A percentile compares a stretch with the other conserved stretches of the same genome.
Conservation (phyloP, 2,329 filamentous ascomycete species). For the Fusarium keratoplasticum region DNA sequence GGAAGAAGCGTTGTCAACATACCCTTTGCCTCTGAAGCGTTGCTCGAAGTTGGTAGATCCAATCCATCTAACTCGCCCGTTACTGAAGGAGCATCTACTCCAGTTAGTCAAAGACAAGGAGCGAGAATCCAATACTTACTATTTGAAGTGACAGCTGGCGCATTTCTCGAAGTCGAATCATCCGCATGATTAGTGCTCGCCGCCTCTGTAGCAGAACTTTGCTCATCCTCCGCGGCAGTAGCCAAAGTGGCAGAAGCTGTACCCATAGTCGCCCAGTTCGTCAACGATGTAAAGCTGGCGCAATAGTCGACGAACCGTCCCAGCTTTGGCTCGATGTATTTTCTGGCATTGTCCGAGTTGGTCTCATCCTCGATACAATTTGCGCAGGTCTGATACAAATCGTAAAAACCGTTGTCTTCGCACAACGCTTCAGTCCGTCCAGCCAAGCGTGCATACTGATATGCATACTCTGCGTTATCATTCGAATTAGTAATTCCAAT, state of each 20-base stretch:
- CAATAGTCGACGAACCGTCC: not conserved
- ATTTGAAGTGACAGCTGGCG: not conserved
- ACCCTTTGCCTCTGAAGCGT: not conserved
- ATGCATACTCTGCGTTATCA: not conserved
- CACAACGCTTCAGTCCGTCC: not conserved
- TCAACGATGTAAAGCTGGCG: not conserved
- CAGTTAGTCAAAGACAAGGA: not conserved
- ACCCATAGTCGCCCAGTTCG: not conserved
- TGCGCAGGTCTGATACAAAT: not conserved
- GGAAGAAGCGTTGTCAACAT: not conserved
- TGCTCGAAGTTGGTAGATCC: not conserved
- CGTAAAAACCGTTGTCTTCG: not conserved
- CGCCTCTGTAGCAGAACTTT: not conserved
- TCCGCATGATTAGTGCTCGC: not conserved
- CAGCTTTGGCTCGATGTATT: not conserved
- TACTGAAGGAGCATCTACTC: not conserved
- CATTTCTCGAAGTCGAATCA: not conserved
- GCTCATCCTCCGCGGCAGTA: not conserved
- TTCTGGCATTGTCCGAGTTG: not conserved
- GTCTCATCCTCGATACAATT: not conserved
- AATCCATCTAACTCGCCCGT: not conserved
- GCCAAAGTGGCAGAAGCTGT: not conserved
- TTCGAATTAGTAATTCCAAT: not conserved
- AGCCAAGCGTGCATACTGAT: not conserved
- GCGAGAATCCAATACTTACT: not conserved